A percentile compares a stretch with the other conserved stretches of the same genome.
phyloP scores from a whole-genome alignment of 495 filamentous ascomycete genomes.

The Amphirosellinia nigrospora region DNA sequence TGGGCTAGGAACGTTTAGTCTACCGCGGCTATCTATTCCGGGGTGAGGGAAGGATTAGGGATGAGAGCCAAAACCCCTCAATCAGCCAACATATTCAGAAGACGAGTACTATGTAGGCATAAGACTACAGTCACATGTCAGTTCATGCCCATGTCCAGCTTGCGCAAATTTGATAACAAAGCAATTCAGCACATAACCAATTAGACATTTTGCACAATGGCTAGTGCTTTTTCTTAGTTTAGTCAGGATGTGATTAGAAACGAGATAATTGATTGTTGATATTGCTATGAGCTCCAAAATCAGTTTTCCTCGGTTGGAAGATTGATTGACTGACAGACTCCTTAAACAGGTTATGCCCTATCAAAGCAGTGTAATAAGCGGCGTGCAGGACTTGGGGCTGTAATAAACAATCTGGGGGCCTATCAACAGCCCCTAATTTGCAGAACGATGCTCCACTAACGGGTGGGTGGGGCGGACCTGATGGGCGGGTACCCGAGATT shows the following conservation, averaged over 20 bases:
- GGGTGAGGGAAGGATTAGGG: slow-evolving; percentile 13
- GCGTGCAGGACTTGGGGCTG: slow-evolving; percentile 7
- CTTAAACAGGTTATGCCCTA: not conserved
- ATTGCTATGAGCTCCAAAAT: not conserved
- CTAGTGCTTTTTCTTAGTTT: not conserved
- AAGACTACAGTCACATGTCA: not conserved
- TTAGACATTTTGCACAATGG: not conserved
- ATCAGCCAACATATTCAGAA: not conserved
- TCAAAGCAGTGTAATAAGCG: slow-evolving; percentile 1
- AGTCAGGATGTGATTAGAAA: not conserved
- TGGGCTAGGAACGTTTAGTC: not conserved
- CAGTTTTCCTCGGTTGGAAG: not conserved
- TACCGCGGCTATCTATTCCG: slow-evolving; percentile 21
- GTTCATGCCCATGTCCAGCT: not conserved
- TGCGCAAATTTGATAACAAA: not conserved
- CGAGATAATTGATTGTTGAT: not conserved
- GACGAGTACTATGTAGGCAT: not conserved
- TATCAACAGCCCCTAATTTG: slow-evolving; percentile 3
- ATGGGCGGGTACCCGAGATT: slow-evolving; percentile 37
- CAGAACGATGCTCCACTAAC: not conserved
- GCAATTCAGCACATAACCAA: not conserved
- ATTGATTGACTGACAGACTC: not conserved
- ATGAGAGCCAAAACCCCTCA: not conserved
- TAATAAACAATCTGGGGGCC: not conserved
- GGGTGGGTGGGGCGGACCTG: not conserved